Conservation (phyloP, 2,329 filamentous ascomycete genomes). For the Microdochium bolleyi region DNA sequence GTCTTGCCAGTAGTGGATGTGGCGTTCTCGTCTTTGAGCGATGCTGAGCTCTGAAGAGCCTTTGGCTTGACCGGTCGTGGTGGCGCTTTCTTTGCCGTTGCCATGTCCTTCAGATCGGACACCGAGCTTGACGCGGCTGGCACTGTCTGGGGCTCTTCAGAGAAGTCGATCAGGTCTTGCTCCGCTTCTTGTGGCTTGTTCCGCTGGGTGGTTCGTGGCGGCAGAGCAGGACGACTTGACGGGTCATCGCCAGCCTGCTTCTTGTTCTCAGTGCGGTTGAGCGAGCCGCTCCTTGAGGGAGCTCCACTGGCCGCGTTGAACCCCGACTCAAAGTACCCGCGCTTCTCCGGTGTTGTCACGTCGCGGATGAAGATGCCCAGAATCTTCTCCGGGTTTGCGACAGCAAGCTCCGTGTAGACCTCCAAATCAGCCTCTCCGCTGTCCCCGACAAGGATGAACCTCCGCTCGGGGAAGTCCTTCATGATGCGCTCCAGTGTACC, state of each 20-base stretch:
- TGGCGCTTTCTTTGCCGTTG: constrained; percentile 31
- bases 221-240: constrained; percentile 19
- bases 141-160: constrained; percentile 36
- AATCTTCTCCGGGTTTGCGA: constrained; percentile 76
- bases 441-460: constrained; percentile 88
- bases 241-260: constrained; percentile 13
- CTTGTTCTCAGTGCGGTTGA: constrained; percentile 6
- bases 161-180: constrained; percentile 51
- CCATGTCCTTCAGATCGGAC: constrained; percentile 12
- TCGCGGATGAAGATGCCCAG: constrained; percentile 90
- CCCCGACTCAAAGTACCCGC: constrained; percentile 69
- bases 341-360: constrained; percentile 71
- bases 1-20: constrained; percentile 3
- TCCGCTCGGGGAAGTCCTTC: constrained; percentile 79
- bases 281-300: constrained; percentile 13
- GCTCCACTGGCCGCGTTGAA: constrained; percentile 19
- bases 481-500: constrained; percentile 79
- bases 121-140: constrained; percentile 5
- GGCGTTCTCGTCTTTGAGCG: constrained; percentile 8
- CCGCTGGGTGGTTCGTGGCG: constrained; percentile 17
- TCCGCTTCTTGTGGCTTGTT: constrained; percentile 6
- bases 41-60: constrained; percentile 37
- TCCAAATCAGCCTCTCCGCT: constrained; percentile 96
- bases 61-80: constrained; percentile 51
- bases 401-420: constrained; percentile 88